Evolutionary conservation across 2,329 filamentous ascomycete species (phyloP), one percentile per base, ranked within the genome.

Genomic region (Arthroderma uncinatum): DNA sequence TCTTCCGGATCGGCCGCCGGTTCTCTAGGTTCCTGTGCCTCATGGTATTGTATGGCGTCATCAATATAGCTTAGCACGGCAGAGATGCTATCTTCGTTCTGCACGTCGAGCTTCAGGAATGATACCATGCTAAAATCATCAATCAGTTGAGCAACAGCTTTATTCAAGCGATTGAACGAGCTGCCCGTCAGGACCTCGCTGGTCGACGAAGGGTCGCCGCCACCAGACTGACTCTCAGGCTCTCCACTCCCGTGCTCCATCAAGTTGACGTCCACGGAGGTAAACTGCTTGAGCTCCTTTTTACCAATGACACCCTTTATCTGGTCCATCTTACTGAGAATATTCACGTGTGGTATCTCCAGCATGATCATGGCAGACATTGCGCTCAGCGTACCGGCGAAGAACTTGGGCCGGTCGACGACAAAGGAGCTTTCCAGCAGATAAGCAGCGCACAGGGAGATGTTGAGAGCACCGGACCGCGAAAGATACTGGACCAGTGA

Each of bases 311-410:
- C 88, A 39, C 88, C 89, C 70, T 93, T 93, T 63, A 97, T 84
- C 60, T 97, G 81, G 70, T 98, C 93, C 91, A 97, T 97, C 76
- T 98, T 98, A 68, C 87, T 94, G 57, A 98, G 76, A 60, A 98
- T 86, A 70, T 98, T 98, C 68, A 98, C 83, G 69, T 98, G 93
- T 3, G 93, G 93, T 62, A 97, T 83, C 74, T 97, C 93, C 61
- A 98, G 82, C 89, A 97, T 93, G 66, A 98, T 83, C 93, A 98
- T 98, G 62, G 93, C 91, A 67, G 88, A 94, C 93, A 98, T 97
- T 62, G 93, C 93, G 68, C 87, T 93, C 59, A 98, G 78, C 0
- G 93, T 95, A 10, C 93, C 93, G 0, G 93, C 86, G 73, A 98
- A 97, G 79, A 95, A 98, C 75, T 97, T 98, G 67, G 93, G 88